Base-by-base conservation (phyloP, 306 rosid genomes). In the Cicer bijugum region DNA sequence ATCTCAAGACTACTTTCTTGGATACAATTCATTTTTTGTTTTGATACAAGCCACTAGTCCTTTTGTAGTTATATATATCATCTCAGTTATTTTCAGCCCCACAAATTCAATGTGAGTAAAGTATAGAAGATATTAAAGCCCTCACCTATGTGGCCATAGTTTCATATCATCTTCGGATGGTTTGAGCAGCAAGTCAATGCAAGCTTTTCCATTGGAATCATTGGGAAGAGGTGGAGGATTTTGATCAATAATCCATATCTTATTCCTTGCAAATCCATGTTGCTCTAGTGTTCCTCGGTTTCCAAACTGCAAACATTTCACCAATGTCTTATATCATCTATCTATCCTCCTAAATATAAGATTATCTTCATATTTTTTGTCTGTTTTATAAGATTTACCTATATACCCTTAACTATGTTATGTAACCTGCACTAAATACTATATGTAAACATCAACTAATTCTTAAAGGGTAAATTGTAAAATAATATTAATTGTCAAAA, bases 241-340 rank as follows among this genome's bases (percentile, higher is more conserved):
- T 20, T 74, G 38, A 4, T 94, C 99, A 61, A 90, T 57, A 50
- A 37, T 66, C 99, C 99, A 94, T 64, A 75, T 69, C 84, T 74
- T 89, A 73, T 91, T 89, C 84, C 95, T 85, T 7, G 93, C 99
- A 81, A 94, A 94, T 64, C 99, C 99, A 74, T 94, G 89, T 53
- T 87, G 89, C 79, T 91, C 97, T 45, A 90, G 73, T 23, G 90
- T 53, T 82, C 95, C 97, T 9, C 84, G 84, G 61, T 58, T 87
- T 63, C 96, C 96, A 82, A 91, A 87, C 98, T 93, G 35, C 6
- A 39, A 71, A 65, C 42, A 76, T 9, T 2, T 39, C 43, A 17
- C 52, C 48, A 81, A 60, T 17, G 37, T 63, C 33, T 23, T 23
- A 23, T 6, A 58, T 44, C 9, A 28, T 19, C 16, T 16, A 47